Percentiles rank a stretch among this genome's conserved stretches.
phyloP scores from a whole-genome alignment of 805 yeast species.

The Zygotorulaspora danielsina region DNA sequence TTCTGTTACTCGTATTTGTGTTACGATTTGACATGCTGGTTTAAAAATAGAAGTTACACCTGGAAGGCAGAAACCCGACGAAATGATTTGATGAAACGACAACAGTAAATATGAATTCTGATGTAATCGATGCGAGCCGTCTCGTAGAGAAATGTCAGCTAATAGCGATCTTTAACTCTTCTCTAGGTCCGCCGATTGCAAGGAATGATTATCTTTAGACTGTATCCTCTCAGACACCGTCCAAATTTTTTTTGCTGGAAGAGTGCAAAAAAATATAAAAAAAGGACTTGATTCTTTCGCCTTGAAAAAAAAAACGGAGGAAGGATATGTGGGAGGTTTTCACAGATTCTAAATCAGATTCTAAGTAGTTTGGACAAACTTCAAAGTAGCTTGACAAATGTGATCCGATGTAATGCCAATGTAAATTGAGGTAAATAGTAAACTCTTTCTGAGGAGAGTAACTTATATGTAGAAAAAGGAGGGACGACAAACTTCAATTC shows the following conservation, averaged over 20 bases:
- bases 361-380: too few relatives aligned
- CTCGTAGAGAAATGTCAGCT: too few relatives aligned
- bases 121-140: too few relatives aligned
- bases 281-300: not conserved
- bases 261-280: not conserved
- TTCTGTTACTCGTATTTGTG: slow-evolving; percentile 10
- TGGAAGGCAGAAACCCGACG: not conserved
- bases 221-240: too few relatives aligned
- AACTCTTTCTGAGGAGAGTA: not conserved
- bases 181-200: too few relatives aligned
- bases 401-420: too few relatives aligned
- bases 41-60: not conserved
- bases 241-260: not conserved
- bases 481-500: too few relatives aligned
- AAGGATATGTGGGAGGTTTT: not conserved
- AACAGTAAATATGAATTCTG: not conserved
- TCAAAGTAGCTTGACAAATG: too few relatives aligned
- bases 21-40: slow-evolving; percentile 6
- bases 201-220: too few relatives aligned
- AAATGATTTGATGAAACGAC: not conserved
- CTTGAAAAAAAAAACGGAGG: not conserved
- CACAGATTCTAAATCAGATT: too few relatives aligned
- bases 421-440: too few relatives aligned
- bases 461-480: not conserved
- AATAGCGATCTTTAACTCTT: too few relatives aligned